These are phyloP conservation scores for Mycena rosella DNA, from an alignment of 768 basidiomycete species.

Conservation along the genomic window DNA sequence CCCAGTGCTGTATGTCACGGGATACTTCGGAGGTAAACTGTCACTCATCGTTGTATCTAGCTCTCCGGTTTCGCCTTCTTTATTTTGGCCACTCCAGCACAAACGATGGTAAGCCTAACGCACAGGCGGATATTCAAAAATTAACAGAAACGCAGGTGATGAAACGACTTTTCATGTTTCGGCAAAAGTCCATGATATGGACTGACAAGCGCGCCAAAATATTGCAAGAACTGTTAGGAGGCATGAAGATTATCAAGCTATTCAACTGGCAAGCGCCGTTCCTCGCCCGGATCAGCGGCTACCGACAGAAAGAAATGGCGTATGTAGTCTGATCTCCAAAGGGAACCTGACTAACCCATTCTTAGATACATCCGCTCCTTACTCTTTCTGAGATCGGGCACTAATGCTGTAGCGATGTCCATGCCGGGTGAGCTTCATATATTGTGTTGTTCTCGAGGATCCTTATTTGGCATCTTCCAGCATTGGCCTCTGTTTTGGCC, in stretches of 20 bases:
- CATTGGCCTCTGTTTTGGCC: slow-evolving; percentile 81
- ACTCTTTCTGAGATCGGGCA: slow-evolving; percentile 73
- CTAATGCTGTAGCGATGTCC: slow-evolving; percentile 77
- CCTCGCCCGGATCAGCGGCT: slow-evolving; percentile 76
- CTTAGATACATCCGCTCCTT: slow-evolving; percentile 74
- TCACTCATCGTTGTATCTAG: slow-evolving; percentile 4
- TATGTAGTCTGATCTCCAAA: slow-evolving; percentile 46
- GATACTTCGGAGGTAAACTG: neutral
- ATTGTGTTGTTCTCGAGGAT: neutral
- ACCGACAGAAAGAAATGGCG: slow-evolving; percentile 79
- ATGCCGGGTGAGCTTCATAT: slow-evolving; percentile 59
- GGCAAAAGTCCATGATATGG: slow-evolving; percentile 86
- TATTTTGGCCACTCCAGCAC: slow-evolving; percentile 78
- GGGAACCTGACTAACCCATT: slow-evolving; percentile 9
- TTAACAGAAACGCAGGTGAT: slow-evolving; percentile 77
- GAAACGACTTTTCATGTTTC: slow-evolving; percentile 76
- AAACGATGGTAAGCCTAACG: no score
- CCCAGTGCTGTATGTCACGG: slow-evolving; percentile 54
- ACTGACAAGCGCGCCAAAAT: slow-evolving; percentile 92
- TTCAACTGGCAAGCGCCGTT: slow-evolving; percentile 92
- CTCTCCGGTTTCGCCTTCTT: slow-evolving; percentile 71
- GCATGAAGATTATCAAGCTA: slow-evolving; percentile 94
- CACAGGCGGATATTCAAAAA: no score
- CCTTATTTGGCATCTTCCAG: slow-evolving; percentile 1
- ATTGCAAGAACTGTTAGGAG: slow-evolving; percentile 89